Conservation (phyloP, 2,329 filamentous ascomycete species). For the Colletotrichum camelliae region DNA sequence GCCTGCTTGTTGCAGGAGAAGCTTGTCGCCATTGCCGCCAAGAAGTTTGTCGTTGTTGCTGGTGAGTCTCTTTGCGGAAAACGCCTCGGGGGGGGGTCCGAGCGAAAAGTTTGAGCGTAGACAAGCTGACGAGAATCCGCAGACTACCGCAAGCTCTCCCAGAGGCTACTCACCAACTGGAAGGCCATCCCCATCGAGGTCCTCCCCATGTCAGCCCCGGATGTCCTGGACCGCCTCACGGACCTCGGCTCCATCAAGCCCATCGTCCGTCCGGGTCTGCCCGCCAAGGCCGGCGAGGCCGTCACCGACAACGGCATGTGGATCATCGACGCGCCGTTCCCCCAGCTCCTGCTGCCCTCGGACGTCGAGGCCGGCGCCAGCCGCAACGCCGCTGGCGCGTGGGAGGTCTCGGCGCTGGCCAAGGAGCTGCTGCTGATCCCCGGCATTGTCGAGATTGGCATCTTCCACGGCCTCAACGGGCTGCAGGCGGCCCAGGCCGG, state of each 20-base stretch:
- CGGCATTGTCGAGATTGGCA: slow-evolving; percentile 88
- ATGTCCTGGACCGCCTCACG: slow-evolving; percentile 75
- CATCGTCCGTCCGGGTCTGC: slow-evolving; percentile 72
- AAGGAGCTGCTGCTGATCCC: slow-evolving; percentile 79
- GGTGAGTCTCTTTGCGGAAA: slow-evolving; percentile 54
- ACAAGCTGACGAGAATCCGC: slow-evolving; percentile 1
- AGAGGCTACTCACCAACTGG: slow-evolving; percentile 78
- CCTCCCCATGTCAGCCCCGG: slow-evolving; percentile 79
- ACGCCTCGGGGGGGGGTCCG: background rate
- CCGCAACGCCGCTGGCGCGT: slow-evolving; percentile 61
- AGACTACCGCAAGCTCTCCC: slow-evolving; percentile 91
- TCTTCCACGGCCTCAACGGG: slow-evolving; percentile 86
- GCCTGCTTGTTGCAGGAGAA: slow-evolving; percentile 99
- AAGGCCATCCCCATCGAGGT: slow-evolving; percentile 92
- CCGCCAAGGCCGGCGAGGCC: slow-evolving; percentile 82
- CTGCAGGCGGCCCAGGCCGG: slow-evolving; percentile 60
- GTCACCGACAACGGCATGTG: slow-evolving; percentile 65
- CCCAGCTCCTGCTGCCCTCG: slow-evolving; percentile 69
- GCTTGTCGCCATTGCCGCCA: slow-evolving; percentile 83
- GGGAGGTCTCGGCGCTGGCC: slow-evolving; percentile 81
- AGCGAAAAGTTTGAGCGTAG: background rate
- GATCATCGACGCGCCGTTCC: slow-evolving; percentile 93
- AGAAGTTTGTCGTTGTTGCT: slow-evolving; percentile 87
- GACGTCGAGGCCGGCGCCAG: slow-evolving; percentile 45
- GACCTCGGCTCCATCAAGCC: slow-evolving; percentile 77